A percentile compares a stretch with the other conserved stretches of the same genome.
These are phyloP conservation scores for Fusarium sp. DNA, from an alignment of 2,329 filamentous ascomycete genomes.

Conservation along the genomic window DNA sequence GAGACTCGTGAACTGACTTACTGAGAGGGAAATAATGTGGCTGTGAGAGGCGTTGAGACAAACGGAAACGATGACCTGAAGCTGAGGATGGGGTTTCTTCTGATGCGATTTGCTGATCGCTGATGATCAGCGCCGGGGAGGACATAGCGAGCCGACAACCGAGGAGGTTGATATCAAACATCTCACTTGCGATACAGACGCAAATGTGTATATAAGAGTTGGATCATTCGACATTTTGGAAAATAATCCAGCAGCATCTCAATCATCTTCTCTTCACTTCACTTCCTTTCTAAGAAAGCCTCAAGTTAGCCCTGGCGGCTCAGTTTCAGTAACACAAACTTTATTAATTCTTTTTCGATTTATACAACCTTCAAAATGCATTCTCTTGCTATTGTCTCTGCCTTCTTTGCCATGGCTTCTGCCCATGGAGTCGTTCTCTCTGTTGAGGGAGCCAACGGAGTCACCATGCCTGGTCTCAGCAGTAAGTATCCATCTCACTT, in stretches of 20 bases:
- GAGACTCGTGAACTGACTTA: background rate
- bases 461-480: conserved; percentile 67
- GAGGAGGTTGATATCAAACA: background rate
- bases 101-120: background rate
- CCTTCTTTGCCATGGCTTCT: conserved; percentile 58
- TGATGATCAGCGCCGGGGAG: background rate
- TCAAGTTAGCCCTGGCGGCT: conserved; percentile 3
- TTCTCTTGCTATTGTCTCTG: conserved; percentile 41
- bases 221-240: background rate
- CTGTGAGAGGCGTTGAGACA: background rate
- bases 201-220: background rate
- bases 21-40: background rate
- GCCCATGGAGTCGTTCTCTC: conserved; percentile 67
- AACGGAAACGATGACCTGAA: conserved; percentile 14
- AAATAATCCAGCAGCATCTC: background rate
- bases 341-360: background rate
- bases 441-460: conserved; percentile 67
- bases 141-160: background rate
- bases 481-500: too few relatives aligned
- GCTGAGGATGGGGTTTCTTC: background rate
- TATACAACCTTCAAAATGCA: conserved; percentile 40
- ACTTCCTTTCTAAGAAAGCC: background rate
- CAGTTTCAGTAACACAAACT: background rate
- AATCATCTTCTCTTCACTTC: background rate
- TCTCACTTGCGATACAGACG: background rate